A percentile compares a stretch with the other conserved stretches of the same genome.
These are phyloP conservation scores for Rhodotorula paludigena DNA, from an alignment of 768 basidiomycete species.

Conservation along the genomic window DNA sequence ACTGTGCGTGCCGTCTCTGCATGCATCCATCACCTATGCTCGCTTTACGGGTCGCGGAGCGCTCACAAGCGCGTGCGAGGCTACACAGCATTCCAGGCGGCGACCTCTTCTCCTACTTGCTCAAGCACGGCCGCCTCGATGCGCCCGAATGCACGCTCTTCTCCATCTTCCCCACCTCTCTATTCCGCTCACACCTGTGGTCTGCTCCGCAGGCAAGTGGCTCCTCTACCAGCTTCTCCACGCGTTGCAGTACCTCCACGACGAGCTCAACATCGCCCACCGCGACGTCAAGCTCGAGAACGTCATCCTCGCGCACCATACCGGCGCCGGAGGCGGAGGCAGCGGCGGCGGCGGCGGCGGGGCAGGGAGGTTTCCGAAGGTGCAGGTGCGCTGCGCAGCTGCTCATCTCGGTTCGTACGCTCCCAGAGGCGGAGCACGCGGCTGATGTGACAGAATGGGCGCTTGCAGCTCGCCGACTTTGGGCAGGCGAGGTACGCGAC, in stretches of 20 bases:
- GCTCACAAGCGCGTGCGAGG: too few species aligned
- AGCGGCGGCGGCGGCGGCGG: background rate
- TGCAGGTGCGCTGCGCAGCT: conserved; percentile 3
- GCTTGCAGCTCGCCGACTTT: conserved; percentile 21
- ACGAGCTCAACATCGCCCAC: conserved; percentile 20
- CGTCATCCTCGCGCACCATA: conserved; percentile 12
- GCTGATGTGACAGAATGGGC: too few species aligned
- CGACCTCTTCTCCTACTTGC: conserved; percentile 34
- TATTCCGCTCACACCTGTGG: background rate
- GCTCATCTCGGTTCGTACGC: background rate
- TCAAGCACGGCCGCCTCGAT: conserved; percentile 13
- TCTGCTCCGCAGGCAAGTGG: conserved; percentile 16
- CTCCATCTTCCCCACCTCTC: too few species aligned
- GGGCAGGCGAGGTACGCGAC: conserved; percentile 2
- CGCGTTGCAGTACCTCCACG: conserved; percentile 27
- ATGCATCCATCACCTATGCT: background rate
- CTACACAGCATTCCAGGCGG: conserved; percentile 31
- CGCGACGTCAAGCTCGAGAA: conserved; percentile 32
- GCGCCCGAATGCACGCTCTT: conserved; percentile 19
- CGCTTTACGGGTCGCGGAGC: too few species aligned
- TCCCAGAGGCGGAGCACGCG: background rate
- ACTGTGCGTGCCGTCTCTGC: conserved; percentile 6
- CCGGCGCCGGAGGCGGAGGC: background rate
- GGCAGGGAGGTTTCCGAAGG: conserved; percentile 9
- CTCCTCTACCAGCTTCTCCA: conserved; percentile 29